A percentile compares a stretch with the other conserved stretches of the same genome.
Evolutionary conservation across 2,329 filamentous ascomycete genomes (phyloP).

Genomic region (Polychaeton citri): DNA sequence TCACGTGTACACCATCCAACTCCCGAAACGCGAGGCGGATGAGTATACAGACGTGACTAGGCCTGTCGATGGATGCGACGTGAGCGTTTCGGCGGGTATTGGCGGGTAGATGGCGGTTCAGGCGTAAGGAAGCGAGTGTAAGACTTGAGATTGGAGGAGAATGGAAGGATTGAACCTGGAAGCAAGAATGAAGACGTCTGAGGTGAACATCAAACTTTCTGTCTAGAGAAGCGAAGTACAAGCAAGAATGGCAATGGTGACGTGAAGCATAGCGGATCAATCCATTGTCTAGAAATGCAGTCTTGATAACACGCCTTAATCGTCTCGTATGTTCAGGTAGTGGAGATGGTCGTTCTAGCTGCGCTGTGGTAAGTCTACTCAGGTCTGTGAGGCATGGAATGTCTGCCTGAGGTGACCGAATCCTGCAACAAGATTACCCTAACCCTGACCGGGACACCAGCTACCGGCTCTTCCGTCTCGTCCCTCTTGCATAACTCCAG

Average conservation of each 20-base stretch:
- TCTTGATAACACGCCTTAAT: no score
- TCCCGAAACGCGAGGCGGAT: neutral
- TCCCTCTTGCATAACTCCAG: no score
- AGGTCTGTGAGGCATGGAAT: no score
- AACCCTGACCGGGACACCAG: no score
- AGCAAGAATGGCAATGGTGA: neutral
- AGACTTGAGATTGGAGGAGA: neutral
- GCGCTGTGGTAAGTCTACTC: no score
- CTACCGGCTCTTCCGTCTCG: no score
- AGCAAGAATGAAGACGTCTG: neutral
- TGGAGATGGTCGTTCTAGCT: no score
- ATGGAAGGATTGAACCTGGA: neutral
- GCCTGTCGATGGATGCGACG: neutral
- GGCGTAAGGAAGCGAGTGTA: neutral
- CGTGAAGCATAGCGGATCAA: neutral
- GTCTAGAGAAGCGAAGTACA: neutral
- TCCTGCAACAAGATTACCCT: no score
- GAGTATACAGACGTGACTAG: neutral
- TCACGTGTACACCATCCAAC: slow-evolving; percentile 1
- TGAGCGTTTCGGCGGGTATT: no score
- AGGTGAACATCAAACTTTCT: neutral
- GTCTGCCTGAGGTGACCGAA: no score
- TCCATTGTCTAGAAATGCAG: no score
- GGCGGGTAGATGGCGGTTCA: neutral
- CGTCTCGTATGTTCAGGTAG: no score